phyloP scores from a whole-genome alignment of 352 stramenopile genomes.

The Pythium pyrilobum region DNA sequence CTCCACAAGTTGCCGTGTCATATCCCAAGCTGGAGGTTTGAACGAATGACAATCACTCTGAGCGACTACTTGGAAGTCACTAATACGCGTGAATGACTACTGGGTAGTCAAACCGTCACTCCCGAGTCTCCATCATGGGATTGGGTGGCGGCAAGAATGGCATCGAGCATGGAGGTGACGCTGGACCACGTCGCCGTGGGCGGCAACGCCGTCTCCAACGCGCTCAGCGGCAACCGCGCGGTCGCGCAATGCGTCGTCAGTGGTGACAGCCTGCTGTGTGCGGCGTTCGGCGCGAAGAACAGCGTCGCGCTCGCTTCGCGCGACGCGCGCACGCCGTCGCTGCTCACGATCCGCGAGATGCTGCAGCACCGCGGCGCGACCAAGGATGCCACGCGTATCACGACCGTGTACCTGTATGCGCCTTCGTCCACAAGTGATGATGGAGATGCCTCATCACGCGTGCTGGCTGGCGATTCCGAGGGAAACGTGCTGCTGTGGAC shows the following conservation, averaged over 20 bases:
- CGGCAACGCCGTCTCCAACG: constrained; percentile 47
- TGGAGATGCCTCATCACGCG: background rate
- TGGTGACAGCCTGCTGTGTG: constrained; percentile 7
- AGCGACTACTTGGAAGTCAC: background rate
- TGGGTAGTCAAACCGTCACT: background rate
- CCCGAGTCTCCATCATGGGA: background rate
- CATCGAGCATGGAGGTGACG: constrained; percentile 8
- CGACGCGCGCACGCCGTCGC: background rate
- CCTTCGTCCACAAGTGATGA: background rate
- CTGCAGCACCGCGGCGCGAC: constrained; percentile 39
- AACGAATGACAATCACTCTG: no score
- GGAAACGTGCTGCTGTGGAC: constrained; percentile 60
- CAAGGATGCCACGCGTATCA: constrained; percentile 31
- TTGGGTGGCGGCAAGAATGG: background rate
- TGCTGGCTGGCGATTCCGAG: constrained; percentile 61
- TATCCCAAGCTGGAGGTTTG: no score
- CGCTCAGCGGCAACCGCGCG: constrained; percentile 26
- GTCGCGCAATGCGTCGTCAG: background rate
- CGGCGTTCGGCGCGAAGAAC: constrained; percentile 45
- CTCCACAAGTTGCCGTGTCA: no score
- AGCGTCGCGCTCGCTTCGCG: constrained; percentile 35
- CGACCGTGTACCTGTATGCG: constrained; percentile 33
- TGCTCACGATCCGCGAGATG: constrained; percentile 28
- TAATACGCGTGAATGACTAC: background rate
- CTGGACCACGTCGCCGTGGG: constrained; percentile 50